Evolutionary conservation across 139 green algal genomes (phyloP), one percentile per base, ranked within the genome.

Genomic region (Chlorella sp.): DNA sequence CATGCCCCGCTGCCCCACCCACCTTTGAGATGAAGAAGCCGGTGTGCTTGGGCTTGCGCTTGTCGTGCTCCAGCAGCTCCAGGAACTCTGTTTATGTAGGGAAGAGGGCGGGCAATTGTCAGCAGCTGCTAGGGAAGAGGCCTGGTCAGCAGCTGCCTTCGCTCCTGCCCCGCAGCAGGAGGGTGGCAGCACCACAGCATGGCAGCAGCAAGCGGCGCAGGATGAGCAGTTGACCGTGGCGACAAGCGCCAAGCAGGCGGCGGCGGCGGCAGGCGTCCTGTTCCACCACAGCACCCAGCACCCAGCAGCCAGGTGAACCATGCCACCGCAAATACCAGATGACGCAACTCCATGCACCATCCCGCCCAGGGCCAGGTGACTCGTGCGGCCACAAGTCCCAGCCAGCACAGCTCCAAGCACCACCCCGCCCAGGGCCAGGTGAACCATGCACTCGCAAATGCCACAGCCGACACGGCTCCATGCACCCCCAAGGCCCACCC

Each of bases 11-110:
- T 30, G 22, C 6, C 56, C 3, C 56, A n/a, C 32, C 2, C 43
- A 88, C 89, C 87, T 84, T 82, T 60, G 64, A 90, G 41, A 91
- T 84, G 70, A 90, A 92, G 75, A 92, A 93, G 46, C 90, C 90
- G 3, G 65, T 51, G 62, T 89, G 74, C 77, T 91, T 90, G n/a
- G 88, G 77, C 81, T 86, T 88, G 38, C 80, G 32, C 43, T 78
- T 79, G 40, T 81, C 73, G 67, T 80, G 83, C n/a, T 85, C 68
- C 48, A 86, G 13, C 76, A 87, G 65, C 69, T 88, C 84, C 20
- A 89, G 77, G 43, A 90, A 88, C 84, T 93, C 88, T 65, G 79
- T 8, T 38, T 26, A 51, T n/a, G 51, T n/a, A 24, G n/a, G 0
- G 17, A 36, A 58, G 8, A 65, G 56, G 16, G 8, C 9, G 56